Evolutionary conservation across 768 basidiomycete species (phyloP).

Genomic region (Pisolithus orientalis): DNA sequence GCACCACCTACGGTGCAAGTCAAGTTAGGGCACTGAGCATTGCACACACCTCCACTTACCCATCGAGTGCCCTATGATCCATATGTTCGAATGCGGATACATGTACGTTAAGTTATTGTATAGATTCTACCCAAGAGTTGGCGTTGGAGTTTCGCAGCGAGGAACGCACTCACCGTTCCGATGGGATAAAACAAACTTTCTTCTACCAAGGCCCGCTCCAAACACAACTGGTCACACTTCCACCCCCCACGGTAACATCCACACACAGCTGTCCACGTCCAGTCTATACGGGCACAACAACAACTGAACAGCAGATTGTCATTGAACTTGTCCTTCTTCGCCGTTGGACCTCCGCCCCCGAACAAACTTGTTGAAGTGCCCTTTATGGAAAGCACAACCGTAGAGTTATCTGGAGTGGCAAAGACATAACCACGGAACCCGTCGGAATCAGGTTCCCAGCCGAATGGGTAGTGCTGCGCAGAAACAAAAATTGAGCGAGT

Average conservation of each 20-base stretch:
- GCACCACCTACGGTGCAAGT: slow-evolving; percentile 38
- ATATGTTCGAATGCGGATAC: slow-evolving; percentile 87
- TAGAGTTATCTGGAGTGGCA: slow-evolving; percentile 74
- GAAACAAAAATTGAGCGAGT: not conserved
- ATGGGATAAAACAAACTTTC: slow-evolving; percentile 88
- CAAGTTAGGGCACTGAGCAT: slow-evolving; percentile 23
- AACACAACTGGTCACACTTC: slow-evolving; percentile 76
- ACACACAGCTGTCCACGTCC: slow-evolving; percentile 93
- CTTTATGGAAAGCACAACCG: slow-evolving; percentile 85
- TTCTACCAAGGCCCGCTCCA: slow-evolving; percentile 67
- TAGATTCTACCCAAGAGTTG: slow-evolving; percentile 53
- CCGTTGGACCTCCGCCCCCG: slow-evolving; percentile 76
- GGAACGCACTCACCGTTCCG: slow-evolving; percentile 59
- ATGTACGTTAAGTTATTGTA: slow-evolving; percentile 92
- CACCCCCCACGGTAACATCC: slow-evolving; percentile 76
- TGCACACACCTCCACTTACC: slow-evolving; percentile 35
- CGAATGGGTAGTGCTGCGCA: slow-evolving; percentile 56
- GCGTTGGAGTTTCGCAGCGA: not conserved
- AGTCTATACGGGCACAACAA: slow-evolving; percentile 89
- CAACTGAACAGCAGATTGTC: slow-evolving; percentile 92
- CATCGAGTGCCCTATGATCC: slow-evolving; percentile 76
- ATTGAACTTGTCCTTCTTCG: slow-evolving; percentile 87
- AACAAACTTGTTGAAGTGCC: slow-evolving; percentile 81
- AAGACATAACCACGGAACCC: slow-evolving; percentile 92
- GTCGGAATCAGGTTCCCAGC: slow-evolving; percentile 86